Evolutionary conservation across 805 yeast species (phyloP).

Genomic region (Sugiyamaella mastotermitis): DNA sequence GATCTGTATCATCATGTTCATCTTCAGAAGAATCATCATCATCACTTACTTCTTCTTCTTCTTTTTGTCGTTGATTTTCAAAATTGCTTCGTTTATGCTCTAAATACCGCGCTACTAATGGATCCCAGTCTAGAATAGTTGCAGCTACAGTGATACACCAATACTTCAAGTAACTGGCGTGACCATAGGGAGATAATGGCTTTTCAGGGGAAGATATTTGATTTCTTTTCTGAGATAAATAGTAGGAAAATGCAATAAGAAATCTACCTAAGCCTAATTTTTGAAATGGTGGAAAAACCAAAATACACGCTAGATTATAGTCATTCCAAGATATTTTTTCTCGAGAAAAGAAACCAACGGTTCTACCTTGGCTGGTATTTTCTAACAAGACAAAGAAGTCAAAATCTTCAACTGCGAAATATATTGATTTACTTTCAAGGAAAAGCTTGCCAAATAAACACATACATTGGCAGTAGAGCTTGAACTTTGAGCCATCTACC

Average conservation of each 20-base stretch:
- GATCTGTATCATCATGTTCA: no score
- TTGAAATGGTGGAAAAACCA: constrained; percentile 91
- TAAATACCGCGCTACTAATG: no score
- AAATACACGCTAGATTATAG: constrained; percentile 85
- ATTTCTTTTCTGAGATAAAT: constrained; percentile 58
- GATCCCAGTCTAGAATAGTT: no score
- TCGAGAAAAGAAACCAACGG: constrained; percentile 90
- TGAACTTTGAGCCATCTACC: constrained; percentile 56
- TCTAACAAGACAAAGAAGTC: constrained; percentile 59
- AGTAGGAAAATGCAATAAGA: constrained; percentile 78
- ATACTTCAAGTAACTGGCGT: constrained; percentile 59
- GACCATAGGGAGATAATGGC: constrained; percentile 82
- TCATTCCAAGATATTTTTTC: constrained; percentile 71
- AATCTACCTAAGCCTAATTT: constrained; percentile 69
- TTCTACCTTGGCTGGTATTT: constrained; percentile 29
- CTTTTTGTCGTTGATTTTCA: no score
- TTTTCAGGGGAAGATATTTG: constrained; percentile 82
- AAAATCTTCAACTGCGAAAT: constrained; percentile 70
- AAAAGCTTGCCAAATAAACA: constrained; percentile 83
- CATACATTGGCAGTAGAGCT: constrained; percentile 72
- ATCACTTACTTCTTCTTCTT: no score
- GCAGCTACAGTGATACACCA: constrained; percentile 59
- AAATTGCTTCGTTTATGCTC: no score
- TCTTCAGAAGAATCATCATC: no score
- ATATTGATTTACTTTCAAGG: constrained; percentile 83